phyloP scores from a whole-genome alignment of 1,139 yeast species.

The Yamadazyma membranifaciens region DNA sequence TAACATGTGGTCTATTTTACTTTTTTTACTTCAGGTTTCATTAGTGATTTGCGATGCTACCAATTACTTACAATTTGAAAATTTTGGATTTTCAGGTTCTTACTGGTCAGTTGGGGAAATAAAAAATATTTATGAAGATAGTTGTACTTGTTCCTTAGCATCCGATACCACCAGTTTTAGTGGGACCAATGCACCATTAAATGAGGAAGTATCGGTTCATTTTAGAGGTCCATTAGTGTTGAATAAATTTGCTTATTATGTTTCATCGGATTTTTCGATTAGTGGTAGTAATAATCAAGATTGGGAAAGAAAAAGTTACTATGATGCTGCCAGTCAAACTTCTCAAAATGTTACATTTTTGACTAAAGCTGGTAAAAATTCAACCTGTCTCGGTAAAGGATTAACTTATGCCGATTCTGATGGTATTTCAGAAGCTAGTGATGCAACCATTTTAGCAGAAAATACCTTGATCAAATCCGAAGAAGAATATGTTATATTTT shows the following conservation, averaged over 20 bases:
- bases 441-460: conserved; percentile 61
- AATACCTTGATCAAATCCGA: conserved; percentile 63
- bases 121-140: conserved; percentile 45
- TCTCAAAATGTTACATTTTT: conserved; percentile 74
- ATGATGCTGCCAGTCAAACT: conserved; percentile 40
- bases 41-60: conserved; percentile 8
- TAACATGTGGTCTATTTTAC: not conserved
- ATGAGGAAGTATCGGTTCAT: conserved; percentile 88
- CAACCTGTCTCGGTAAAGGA: conserved; percentile 83
- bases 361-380: conserved; percentile 74
- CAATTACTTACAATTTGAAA: conserved; percentile 48
- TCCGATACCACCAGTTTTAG: conserved; percentile 53
- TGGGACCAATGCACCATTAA: conserved; percentile 78
- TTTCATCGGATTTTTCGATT: conserved; percentile 38
- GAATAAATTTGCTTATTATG: conserved; percentile 66
- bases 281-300: conserved; percentile 38
- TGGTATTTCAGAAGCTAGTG: conserved; percentile 64
- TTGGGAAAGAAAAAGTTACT: conserved; percentile 77
- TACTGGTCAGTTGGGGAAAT: conserved; percentile 70
- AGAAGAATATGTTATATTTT: conserved; percentile 75
- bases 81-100: conserved; percentile 77
- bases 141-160: conserved; percentile 61
- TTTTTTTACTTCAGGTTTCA: not conserved
- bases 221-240: conserved; percentile 90
- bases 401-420: conserved; percentile 75